Evolutionary conservation across 805 yeast species (phyloP), one percentile per base, ranked within the genome.

Genomic region (Yamadazyma sp.): DNA sequence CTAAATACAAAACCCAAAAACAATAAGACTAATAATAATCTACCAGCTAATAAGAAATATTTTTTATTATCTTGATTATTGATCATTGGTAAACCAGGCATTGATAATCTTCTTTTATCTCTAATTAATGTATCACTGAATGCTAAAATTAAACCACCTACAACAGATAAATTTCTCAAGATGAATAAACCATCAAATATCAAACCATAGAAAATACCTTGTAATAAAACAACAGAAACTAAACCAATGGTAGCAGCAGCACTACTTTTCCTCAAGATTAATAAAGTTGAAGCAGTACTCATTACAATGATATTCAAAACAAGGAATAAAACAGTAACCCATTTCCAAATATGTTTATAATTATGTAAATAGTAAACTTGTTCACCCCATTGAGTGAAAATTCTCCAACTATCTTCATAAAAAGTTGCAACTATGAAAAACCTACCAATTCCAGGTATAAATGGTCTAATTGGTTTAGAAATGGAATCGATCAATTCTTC

Each of bases 401-500:
- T 86, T 59, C 98, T 76, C 35, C 82, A 56, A 3, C 95, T 76
- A 55, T 93, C 98, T 62, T 91, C 98, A 47, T 79, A 76, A 56
- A 89, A 91, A 0, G 98, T 93, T 31, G 95, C 95, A 37, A 91
- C 96, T 43, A 91, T 89, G 46, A 89, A 76, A 42, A 86, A 78
- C 39, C 98, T 74, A 24, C 96, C 98, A 50, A 91, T 76, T 15
- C 80, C 79, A 7, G 98, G 97, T 31, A 89, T 81, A 50, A 78
- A 81, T 0, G 91, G 91, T 55, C 73, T 80, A 29, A 81, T 54
- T 34, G 76, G 66, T 46, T 71, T 56, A 35, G 62, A 49, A 66
- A 78, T 60, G 36, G 65, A 56, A 64, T 81, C 73, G 53, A 78
- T 56, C 42, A 58, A 43, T 43, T 63, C 75, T 50, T 84, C 91